Conservation (phyloP, 345 rosid genomes). For the Brassica incana region DNA sequence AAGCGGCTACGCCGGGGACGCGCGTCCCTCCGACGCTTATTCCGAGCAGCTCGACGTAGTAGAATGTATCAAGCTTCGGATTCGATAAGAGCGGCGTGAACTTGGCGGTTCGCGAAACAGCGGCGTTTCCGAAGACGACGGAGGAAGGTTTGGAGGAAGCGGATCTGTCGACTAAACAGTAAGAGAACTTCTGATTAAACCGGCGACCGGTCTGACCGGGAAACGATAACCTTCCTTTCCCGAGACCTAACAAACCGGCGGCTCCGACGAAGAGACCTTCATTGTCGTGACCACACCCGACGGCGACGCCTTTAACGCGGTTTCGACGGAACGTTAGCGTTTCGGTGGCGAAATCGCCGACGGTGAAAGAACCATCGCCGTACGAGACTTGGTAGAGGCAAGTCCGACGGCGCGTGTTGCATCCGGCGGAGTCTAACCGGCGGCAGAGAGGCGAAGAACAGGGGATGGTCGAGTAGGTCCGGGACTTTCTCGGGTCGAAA, state of each 20-base stretch:
- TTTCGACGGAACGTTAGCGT: conserved; percentile 74
- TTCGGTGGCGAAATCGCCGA: conserved; percentile 85
- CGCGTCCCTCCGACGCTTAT: conserved; percentile 88
- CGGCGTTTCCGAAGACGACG: conserved; percentile 73
- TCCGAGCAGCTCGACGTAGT: conserved; percentile 82
- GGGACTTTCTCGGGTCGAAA: conserved; percentile 73
- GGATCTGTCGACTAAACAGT: conserved; percentile 87
- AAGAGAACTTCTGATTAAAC: conserved; percentile 78
- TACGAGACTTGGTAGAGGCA: conserved; percentile 90
- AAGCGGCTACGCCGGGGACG: conserved; percentile 63
- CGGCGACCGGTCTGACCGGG: conserved; percentile 79
- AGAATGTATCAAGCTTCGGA: conserved; percentile 90
- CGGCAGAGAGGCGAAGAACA: conserved; percentile 69
- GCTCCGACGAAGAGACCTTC: conserved; percentile 94
- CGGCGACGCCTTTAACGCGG: conserved; percentile 64
- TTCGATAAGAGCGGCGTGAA: conserved; percentile 77
- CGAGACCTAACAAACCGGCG: conserved; percentile 87
- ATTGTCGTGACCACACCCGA: conserved; percentile 94
- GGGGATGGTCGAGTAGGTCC: conserved; percentile 56
- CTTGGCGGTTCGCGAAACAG: conserved; percentile 64
- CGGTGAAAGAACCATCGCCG: conserved; percentile 92
- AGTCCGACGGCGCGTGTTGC: conserved; percentile 44
- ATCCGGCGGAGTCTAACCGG: conserved; percentile 63
- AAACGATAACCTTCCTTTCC: conserved; percentile 79
- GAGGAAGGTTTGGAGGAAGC: conserved; percentile 80